These are phyloP conservation scores for Cicer yamashitae DNA, from an alignment of 306 rosid species.

Conservation along the genomic window DNA sequence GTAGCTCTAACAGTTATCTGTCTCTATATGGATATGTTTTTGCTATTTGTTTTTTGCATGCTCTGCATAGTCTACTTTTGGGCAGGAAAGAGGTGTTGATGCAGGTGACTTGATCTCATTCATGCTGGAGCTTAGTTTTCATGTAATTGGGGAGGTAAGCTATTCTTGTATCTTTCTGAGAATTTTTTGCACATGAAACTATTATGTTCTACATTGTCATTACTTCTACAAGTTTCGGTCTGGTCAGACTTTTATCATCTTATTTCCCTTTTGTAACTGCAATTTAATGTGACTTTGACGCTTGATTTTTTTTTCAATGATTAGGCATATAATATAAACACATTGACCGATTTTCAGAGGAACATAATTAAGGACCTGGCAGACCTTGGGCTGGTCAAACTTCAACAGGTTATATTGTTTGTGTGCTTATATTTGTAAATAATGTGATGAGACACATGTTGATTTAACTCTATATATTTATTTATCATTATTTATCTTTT, in stretches of 20 bases:
- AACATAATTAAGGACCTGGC: constrained; percentile 78
- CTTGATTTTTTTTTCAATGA: constrained; percentile 39
- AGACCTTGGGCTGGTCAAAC: constrained; percentile 93
- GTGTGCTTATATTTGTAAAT: constrained; percentile 40
- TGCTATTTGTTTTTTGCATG: constrained; percentile 33
- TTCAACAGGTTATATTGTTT: constrained; percentile 77
- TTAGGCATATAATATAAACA: constrained; percentile 78
- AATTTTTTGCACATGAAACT: constrained; percentile 23
- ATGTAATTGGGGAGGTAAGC: constrained; percentile 89
- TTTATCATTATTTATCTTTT: constrained; percentile 26
- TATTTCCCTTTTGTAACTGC: constrained; percentile 21
- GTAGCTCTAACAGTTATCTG: constrained; percentile 48
- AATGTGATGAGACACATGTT: constrained; percentile 29
- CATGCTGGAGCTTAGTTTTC: constrained; percentile 97
- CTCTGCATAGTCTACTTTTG: constrained; percentile 41
- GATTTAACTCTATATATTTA: constrained; percentile 38
- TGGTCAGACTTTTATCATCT: constrained; percentile 25
- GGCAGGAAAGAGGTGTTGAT: constrained; percentile 87
- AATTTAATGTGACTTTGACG: constrained; percentile 38
- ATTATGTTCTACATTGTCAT: constrained; percentile 11
- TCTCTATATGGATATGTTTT: neutral
- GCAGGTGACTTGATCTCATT: constrained; percentile 88
- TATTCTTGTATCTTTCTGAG: constrained; percentile 32
- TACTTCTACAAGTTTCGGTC: constrained; percentile 21
- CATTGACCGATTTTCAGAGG: constrained; percentile 80